These are phyloP conservation scores for Colletotrichum shisoi DNA, from an alignment of 2,329 filamentous ascomycete species.

Conservation along the genomic window DNA sequence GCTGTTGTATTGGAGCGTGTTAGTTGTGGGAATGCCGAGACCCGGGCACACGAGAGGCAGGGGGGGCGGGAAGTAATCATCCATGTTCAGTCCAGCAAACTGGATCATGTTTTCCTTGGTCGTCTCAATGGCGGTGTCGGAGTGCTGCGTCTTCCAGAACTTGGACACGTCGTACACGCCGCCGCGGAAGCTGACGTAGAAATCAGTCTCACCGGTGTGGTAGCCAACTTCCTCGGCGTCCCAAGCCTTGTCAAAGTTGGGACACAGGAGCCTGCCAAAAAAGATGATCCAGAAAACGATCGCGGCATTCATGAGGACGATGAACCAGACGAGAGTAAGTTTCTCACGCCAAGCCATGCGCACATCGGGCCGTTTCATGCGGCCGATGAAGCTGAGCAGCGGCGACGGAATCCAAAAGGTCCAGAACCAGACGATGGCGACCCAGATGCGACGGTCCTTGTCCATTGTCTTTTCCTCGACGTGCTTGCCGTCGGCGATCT, in stretches of 20 bases:
- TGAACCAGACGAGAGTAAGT: constrained; percentile 80
- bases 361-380: constrained; percentile 97
- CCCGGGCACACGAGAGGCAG: constrained; percentile 77
- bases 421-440: constrained; percentile 80
- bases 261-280: constrained; percentile 86
- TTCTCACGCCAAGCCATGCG: constrained; percentile 98
- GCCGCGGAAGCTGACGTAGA: constrained; percentile 86
- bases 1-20: constrained; percentile 69
- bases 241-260: constrained; percentile 92
- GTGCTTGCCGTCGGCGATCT: constrained; percentile 77
- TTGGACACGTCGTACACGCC: constrained; percentile 91
- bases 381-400: constrained; percentile 78
- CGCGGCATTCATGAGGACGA: constrained; percentile 78
- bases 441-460: constrained; percentile 75
- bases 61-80: constrained; percentile 85
- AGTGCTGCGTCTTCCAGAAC: constrained; percentile 87
- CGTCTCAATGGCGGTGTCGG: constrained; percentile 71
- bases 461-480: constrained; percentile 75
- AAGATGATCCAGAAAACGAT: constrained; percentile 92
- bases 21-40: constrained; percentile 67
- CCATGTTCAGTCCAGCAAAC: constrained; percentile 79
- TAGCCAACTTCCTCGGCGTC: constrained; percentile 70
- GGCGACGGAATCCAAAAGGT: constrained; percentile 97
- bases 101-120: constrained; percentile 73
- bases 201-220: constrained; percentile 78